Conservation (phyloP, 2,329 filamentous ascomycete species). For the Aureobasidium sp. region DNA sequence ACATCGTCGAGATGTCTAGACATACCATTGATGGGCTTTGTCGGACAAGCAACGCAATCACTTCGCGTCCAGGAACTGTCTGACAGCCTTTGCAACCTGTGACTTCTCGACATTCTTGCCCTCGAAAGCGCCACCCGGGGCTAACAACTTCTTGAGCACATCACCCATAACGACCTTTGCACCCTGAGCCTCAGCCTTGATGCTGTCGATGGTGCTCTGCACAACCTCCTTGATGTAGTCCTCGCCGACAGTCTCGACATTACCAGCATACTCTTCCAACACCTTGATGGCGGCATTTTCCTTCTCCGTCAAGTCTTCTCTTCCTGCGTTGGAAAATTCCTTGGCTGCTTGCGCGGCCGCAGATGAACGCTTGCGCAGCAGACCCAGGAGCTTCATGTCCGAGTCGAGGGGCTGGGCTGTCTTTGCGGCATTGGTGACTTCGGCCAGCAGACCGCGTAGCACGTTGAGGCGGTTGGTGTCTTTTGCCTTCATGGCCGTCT, state of each 20-base stretch:
- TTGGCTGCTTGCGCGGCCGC: slow-evolving; percentile 51
- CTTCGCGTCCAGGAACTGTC: slow-evolving; percentile 27
- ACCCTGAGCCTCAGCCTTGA: slow-evolving; percentile 40
- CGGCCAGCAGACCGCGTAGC: slow-evolving; percentile 60
- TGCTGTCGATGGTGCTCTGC: slow-evolving; percentile 43
- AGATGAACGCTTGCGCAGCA: slow-evolving; percentile 59
- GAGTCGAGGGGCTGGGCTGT: slow-evolving; percentile 61
- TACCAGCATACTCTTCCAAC: slow-evolving; percentile 57
- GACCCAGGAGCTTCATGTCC: slow-evolving; percentile 60
- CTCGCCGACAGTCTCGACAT: slow-evolving; percentile 51
- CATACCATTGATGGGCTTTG: neutral
- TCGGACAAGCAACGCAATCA: neutral
- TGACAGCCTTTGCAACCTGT: slow-evolving; percentile 55
- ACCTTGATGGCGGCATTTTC: slow-evolving; percentile 60
- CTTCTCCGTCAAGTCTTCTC: slow-evolving; percentile 63
- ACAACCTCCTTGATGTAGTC: slow-evolving; percentile 54
- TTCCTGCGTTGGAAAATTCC: slow-evolving; percentile 58
- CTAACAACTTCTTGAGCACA: slow-evolving; percentile 56
- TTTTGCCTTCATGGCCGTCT: slow-evolving; percentile 42
- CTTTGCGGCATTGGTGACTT: slow-evolving; percentile 70
- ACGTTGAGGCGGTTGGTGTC: slow-evolving; percentile 57
- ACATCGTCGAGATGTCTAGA: neutral
- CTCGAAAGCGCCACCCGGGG: slow-evolving; percentile 47
- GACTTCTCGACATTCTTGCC: slow-evolving; percentile 59
- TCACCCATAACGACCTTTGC: slow-evolving; percentile 49